These are phyloP conservation scores for Phytophthora tentaculata DNA, from an alignment of 352 stramenopile species.

Conservation along the genomic window DNA sequence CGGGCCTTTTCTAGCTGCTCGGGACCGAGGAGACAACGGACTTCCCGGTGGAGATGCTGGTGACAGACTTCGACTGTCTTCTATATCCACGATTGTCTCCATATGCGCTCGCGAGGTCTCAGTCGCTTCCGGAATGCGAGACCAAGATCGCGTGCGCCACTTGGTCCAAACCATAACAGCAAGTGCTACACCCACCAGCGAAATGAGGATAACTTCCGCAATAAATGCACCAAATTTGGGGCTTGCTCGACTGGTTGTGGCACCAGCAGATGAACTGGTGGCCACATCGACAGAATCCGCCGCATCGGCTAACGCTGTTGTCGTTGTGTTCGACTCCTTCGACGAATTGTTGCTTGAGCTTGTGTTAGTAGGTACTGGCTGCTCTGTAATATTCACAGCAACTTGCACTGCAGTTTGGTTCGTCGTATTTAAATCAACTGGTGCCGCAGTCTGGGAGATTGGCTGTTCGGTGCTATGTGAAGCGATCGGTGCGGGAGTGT, in stretches of 20 bases:
- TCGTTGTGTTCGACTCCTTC: conserved; percentile 22
- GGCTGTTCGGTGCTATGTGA: background rate
- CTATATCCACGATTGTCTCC: conserved; percentile 30
- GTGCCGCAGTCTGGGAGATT: too few relatives aligned
- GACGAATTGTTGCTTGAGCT: conserved; percentile 20
- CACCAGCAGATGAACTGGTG: conserved; percentile 6
- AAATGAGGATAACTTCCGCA: conserved; percentile 57
- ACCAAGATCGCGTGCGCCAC: conserved; percentile 68
- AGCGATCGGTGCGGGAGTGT: conserved; percentile 12
- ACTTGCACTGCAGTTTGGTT: background rate
- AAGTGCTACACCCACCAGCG: conserved; percentile 61
- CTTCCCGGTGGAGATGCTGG: conserved; percentile 27
- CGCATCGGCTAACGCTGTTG: conserved; percentile 9
- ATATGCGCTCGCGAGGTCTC: conserved; percentile 38
- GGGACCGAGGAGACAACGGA: conserved; percentile 39
- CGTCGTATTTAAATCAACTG: conserved; percentile 2
- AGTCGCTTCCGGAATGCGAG: conserved; percentile 43
- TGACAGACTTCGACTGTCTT: conserved; percentile 12
- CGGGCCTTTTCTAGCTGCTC: conserved; percentile 28
- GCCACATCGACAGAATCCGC: conserved; percentile 2
- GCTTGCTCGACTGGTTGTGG: conserved; percentile 24
- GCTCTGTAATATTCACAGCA: conserved; percentile 6
- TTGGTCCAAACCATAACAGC: conserved; percentile 52
- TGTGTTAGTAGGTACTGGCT: conserved; percentile 4
- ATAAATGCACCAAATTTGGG: conserved; percentile 46